These are phyloP conservation scores for Rhinocladiella mackenziei DNA, from an alignment of 2,329 filamentous ascomycete genomes.

Conservation along the genomic window DNA sequence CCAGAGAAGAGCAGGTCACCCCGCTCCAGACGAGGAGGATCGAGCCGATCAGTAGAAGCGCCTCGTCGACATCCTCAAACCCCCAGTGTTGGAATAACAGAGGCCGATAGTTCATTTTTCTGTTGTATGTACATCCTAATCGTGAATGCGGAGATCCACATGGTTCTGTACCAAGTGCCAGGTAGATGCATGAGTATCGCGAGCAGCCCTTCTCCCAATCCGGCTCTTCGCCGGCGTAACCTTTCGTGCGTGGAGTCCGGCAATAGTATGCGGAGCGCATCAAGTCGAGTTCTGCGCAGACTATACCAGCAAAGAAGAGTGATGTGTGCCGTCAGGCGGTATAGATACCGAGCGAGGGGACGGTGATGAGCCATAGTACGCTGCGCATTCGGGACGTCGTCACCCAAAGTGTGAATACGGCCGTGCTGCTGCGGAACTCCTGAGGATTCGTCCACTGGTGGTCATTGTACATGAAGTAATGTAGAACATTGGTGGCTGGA, in stretches of 20 bases:
- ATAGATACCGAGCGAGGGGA: slow-evolving; percentile 5
- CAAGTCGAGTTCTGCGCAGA: slow-evolving; percentile 20
- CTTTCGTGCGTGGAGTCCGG: not conserved
- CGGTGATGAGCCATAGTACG: slow-evolving; percentile 1
- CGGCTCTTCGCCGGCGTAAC: not conserved
- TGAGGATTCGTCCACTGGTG: slow-evolving; percentile 47
- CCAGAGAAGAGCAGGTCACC: slow-evolving; percentile 10
- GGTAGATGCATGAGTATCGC: not conserved
- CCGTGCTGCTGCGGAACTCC: slow-evolving; percentile 42
- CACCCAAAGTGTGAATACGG: slow-evolving; percentile 14
- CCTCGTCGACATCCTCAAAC: slow-evolving; percentile 5
- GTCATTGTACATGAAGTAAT: slow-evolving; percentile 31
- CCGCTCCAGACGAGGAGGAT: slow-evolving; percentile 16
- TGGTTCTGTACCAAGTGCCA: slow-evolving; percentile 8
- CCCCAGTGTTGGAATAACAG: slow-evolving; percentile 7
- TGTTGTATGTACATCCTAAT: too few species aligned
- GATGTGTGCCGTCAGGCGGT: slow-evolving; percentile 4
- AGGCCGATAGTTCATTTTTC: slow-evolving; percentile 12
- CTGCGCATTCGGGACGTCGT: slow-evolving; percentile 11
- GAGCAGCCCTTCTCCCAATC: not conserved
- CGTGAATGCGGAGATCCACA: slow-evolving; percentile 16
- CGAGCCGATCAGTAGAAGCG: slow-evolving; percentile 7
- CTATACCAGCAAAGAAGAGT: slow-evolving; percentile 20
- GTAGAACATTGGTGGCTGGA: slow-evolving; percentile 7
- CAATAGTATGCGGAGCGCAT: slow-evolving; percentile 13